Base-by-base conservation (phyloP, 108 stramenopile genomes). In the Conticribra weissflogii region DNA sequence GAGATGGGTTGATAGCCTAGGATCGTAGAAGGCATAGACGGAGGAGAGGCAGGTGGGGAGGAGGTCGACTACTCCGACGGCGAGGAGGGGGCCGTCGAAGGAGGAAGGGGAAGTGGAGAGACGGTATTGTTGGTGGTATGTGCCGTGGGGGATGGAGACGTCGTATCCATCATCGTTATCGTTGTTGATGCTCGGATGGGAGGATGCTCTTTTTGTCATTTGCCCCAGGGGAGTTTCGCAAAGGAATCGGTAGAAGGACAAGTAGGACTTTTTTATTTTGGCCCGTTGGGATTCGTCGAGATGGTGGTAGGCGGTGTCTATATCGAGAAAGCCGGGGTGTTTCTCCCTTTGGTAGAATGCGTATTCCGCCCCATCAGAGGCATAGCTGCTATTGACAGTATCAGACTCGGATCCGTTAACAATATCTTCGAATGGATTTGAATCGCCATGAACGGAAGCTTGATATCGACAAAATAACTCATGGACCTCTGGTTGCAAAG, bases 1-100 rank as follows among this genome's bases (percentile, higher is more conserved):
- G 22, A 97, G 66, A 9, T 67, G 52, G 53, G 78, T 72, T 0
- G 91, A 75, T 32, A 94, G 87, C 28, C 65, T 72, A 12, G 96
- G 94, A 85, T 97, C 88, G 66, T 98, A 98, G 74, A 97, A 98
- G 32, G 91, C 85, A 76, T 98, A 98, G 21, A 98, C 98, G 19
- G 95, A 96, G 15, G 87, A 93, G 25, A 98, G 71, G 22, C 98
- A 97, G 36, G 78, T 67, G 0, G 97, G 96, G 46, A 98, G 81
- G 9, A 98, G 58, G 69, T 98, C 98, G 51, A 94, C 87, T 24
- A 97, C 96, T 8, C 96, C 96, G 8, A 98, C 96, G 5, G 96
- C 95, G 36, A 97, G 75, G 44, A 98, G 83, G 17, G 60, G 32
- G 48, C 88, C 93, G 65, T 86, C 74, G 2, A 9, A 49, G 30